Evolutionary conservation across 2,329 filamentous ascomycete species (phyloP).

Genomic region (Colletotrichum graminicola): DNA sequence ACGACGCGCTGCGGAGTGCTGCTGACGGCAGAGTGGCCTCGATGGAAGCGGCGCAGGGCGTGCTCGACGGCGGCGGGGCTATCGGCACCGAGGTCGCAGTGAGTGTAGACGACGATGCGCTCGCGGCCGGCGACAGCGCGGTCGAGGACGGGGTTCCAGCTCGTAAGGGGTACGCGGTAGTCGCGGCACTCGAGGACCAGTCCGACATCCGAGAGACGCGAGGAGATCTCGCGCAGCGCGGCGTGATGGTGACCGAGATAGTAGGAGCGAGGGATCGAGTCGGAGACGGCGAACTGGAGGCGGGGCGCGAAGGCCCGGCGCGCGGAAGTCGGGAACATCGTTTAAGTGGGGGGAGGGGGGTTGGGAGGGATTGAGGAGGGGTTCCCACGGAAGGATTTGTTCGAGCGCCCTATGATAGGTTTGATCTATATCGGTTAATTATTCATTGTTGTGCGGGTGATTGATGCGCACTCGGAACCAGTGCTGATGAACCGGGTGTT

Average conservation of each 20-base stretch:
- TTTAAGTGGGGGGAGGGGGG: not conserved
- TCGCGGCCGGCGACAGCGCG: constrained; percentile 77
- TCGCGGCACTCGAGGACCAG: constrained; percentile 96
- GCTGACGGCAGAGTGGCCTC: constrained; percentile 44
- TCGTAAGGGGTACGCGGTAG: constrained; percentile 89
- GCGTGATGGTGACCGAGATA: constrained; percentile 93
- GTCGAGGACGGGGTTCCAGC: constrained; percentile 91
- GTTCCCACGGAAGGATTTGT: not conserved
- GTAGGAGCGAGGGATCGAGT: constrained; percentile 86
- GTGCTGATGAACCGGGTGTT: not conserved
- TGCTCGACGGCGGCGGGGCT: constrained; percentile 44
- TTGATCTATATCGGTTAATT: constrained; percentile 2
- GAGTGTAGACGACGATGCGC: constrained; percentile 91
- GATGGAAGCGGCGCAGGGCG: constrained; percentile 50
- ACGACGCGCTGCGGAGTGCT: constrained; percentile 47
- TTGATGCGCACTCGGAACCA: not conserved
- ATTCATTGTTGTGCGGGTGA: constrained; percentile 14
- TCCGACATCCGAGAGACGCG: constrained; percentile 82
- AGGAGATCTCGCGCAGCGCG: constrained; percentile 85
- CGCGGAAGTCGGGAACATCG: constrained; percentile 42
- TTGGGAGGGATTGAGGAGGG: not conserved
- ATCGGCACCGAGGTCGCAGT: constrained; percentile 77
- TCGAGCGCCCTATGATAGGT: constrained; percentile 15
- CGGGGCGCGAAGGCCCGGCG: constrained; percentile 76
- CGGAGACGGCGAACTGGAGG: constrained; percentile 76